Conservation (phyloP, 2,329 filamentous ascomycete species). For the Gnomoniopsis sp. region DNA sequence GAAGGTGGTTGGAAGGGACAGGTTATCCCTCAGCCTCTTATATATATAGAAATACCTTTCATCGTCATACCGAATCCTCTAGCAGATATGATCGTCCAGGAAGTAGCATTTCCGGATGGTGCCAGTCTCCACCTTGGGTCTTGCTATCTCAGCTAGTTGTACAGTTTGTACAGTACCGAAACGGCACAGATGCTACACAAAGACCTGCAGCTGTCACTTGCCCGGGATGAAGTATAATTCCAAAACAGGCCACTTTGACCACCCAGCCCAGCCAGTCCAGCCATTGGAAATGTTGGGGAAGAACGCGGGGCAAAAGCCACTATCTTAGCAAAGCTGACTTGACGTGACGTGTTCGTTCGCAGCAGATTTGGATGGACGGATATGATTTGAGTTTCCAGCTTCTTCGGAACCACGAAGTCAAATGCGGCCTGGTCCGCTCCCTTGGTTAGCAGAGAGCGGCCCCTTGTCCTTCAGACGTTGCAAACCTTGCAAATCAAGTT, state of each 20-base stretch:
- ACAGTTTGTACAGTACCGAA: too few species aligned
- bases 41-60: neutral
- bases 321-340: too few species aligned
- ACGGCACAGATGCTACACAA: too few species aligned
- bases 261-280: too few species aligned
- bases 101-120: neutral
- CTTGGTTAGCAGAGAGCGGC: neutral
- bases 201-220: too few species aligned
- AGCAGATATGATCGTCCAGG: neutral
- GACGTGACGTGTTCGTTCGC: neutral
- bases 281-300: too few species aligned
- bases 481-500: neutral
- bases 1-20: neutral
- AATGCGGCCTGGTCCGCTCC: neutral
- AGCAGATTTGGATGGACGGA: neutral
- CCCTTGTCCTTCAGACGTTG: neutral
- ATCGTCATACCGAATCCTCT: neutral
- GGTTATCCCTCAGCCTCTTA: slow-evolving; percentile 2
- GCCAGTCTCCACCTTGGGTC: neutral
- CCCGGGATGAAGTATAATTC: too few species aligned
- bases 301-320: too few species aligned
- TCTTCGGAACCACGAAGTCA: neutral
- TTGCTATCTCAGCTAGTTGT: neutral
- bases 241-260: too few species aligned
- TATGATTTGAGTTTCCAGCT: neutral